Evolutionary conservation across 2,329 filamentous ascomycete species (phyloP).

Genomic region (Triangularia verruculosa): DNA sequence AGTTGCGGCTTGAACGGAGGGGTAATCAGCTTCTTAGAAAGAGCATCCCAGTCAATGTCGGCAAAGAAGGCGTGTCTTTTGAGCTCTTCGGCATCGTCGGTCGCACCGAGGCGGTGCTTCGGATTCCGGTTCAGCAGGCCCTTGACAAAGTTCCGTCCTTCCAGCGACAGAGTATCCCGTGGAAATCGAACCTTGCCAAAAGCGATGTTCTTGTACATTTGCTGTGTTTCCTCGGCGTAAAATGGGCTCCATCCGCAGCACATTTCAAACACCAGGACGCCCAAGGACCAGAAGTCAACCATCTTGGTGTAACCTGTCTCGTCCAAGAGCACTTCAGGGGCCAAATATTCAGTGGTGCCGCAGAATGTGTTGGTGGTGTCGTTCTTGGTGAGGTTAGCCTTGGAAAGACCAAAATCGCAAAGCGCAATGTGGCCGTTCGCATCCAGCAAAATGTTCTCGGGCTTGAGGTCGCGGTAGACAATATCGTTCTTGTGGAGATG

Average conservation of each 20-base stretch:
- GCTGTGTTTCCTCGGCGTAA: constrained; percentile 97
- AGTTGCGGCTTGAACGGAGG: constrained; percentile 98
- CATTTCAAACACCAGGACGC: constrained; percentile 98
- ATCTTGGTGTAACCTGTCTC: constrained; percentile 99
- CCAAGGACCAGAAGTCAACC: constrained; percentile 99
- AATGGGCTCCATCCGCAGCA: constrained; percentile 99
- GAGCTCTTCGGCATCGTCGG: constrained; percentile 86
- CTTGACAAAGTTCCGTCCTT: constrained; percentile 97
- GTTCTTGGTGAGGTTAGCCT: constrained; percentile 94
- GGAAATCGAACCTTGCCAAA: constrained; percentile 98
- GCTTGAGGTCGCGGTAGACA: constrained; percentile 95
- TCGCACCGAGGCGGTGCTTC: constrained; percentile 88
- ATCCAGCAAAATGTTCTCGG: constrained; percentile 94
- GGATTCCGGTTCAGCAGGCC: constrained; percentile 95
- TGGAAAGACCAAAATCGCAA: constrained; percentile 96
- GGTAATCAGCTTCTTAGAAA: constrained; percentile 86
- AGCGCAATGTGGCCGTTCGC: constrained; percentile 97
- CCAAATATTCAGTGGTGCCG: constrained; percentile 95
- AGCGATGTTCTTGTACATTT: constrained; percentile 99
- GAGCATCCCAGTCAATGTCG: constrained; percentile 87
- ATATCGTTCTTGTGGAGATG: constrained; percentile 97
- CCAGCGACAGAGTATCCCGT: constrained; percentile 86
- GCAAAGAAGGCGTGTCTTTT: constrained; percentile 93
- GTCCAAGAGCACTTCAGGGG: constrained; percentile 90
- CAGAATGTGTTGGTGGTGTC: constrained; percentile 99